A percentile compares a stretch with the other conserved stretches of the same genome.
Evolutionary conservation across 2,329 filamentous ascomycete species (phyloP).

Genomic region (Podosphaera fusca): DNA sequence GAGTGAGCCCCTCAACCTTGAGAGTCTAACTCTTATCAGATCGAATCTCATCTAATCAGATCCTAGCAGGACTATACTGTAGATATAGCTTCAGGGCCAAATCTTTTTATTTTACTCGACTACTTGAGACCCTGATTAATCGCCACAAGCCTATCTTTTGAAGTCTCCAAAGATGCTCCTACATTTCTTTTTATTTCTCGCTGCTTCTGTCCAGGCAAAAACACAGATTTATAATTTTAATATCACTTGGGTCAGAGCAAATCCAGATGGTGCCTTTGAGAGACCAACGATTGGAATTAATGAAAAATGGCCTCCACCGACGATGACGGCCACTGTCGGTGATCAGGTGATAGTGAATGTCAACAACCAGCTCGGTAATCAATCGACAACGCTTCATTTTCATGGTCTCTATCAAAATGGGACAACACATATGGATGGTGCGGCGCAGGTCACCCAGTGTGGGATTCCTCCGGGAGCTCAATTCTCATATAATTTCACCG

Average conservation of each 20-base stretch:
- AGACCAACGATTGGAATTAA: slow-evolving; percentile 59
- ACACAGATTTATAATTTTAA: slow-evolving; percentile 39
- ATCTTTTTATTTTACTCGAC: background rate
- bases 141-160: background rate
- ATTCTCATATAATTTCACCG: slow-evolving; percentile 47
- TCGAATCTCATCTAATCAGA: slow-evolving; percentile 2
- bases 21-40: background rate
- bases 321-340: slow-evolving; percentile 36
- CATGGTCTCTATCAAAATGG: slow-evolving; percentile 50
- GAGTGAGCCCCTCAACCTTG: background rate
- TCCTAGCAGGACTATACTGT: background rate
- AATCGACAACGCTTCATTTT: slow-evolving; percentile 41
- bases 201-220: slow-evolving; percentile 1
- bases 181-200: background rate
- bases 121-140: background rate
- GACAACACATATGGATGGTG: slow-evolving; percentile 46
- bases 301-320: slow-evolving; percentile 48
- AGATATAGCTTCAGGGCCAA: background rate
- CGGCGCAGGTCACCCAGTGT: slow-evolving; percentile 42
- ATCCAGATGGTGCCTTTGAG: slow-evolving; percentile 43
- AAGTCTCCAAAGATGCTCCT: background rate
- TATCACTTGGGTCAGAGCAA: slow-evolving; percentile 45
- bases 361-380: slow-evolving; percentile 23
- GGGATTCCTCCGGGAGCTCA: slow-evolving; percentile 36
- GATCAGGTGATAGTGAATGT: slow-evolving; percentile 25